These are phyloP conservation scores for Vanrija sp. DNA, from an alignment of 1,284 basidiomycete genomes.

Conservation along the genomic window DNA sequence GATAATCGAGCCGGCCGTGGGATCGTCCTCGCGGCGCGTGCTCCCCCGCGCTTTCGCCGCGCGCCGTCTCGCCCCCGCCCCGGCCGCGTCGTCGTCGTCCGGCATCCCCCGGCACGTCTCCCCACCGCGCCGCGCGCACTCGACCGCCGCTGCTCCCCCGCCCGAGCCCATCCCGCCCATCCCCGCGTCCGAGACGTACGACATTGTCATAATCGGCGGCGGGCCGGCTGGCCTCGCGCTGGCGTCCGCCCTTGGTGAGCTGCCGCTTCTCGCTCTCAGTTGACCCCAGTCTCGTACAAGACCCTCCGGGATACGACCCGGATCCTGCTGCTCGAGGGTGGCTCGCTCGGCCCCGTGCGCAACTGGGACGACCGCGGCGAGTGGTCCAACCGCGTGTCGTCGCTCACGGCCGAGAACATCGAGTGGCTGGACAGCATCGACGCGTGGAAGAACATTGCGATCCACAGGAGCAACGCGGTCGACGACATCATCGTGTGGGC, in stretches of 20 bases:
- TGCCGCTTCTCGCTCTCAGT: neutral
- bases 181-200: constrained; percentile 51
- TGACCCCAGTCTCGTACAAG: constrained; percentile 13
- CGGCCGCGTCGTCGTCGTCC: neutral
- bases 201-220: constrained; percentile 90
- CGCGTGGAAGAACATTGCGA: constrained; percentile 76
- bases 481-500: constrained; percentile 89
- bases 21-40: neutral
- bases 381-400: constrained; percentile 86
- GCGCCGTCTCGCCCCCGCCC: neutral
- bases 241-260: constrained; percentile 75
- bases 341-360: constrained; percentile 64
- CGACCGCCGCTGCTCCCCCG: neutral
- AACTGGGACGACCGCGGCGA: constrained; percentile 61
- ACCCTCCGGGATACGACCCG: constrained; percentile 8
- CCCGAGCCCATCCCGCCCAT: constrained; percentile 15
- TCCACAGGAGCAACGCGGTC: constrained; percentile 64
- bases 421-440: constrained; percentile 72
- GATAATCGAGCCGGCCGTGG: neutral
- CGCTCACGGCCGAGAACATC: constrained; percentile 79
- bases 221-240: constrained; percentile 88
- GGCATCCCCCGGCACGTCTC: neutral
- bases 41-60: neutral
- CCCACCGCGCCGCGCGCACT: neutral
- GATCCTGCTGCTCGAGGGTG: constrained; percentile 73